A percentile compares a stretch with the other conserved stretches of the same genome.
phyloP scores from a whole-genome alignment of 1,139 yeast genomes.

The Zhuliangozyma parablackwelliae region DNA sequence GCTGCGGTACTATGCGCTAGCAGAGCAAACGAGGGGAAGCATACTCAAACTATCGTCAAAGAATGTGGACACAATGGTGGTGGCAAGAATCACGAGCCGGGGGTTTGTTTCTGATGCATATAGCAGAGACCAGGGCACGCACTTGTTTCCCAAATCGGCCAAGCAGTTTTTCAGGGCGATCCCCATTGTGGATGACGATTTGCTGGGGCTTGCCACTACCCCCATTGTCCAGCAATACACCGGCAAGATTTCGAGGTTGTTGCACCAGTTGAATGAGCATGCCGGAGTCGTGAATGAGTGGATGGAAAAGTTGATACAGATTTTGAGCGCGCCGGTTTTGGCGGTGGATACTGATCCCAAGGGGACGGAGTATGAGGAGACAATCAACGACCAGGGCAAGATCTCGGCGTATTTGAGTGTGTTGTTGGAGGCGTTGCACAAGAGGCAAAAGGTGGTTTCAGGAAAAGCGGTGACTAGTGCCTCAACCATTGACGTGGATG shows the following conservation, averaged over 20 bases:
- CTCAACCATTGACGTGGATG: neutral
- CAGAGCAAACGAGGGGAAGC: slow-evolving; percentile 57
- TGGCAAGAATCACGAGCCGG: slow-evolving; percentile 22
- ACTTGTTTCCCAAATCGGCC: slow-evolving; percentile 31
- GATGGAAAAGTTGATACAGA: slow-evolving; percentile 40
- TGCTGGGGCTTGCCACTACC: slow-evolving; percentile 15
- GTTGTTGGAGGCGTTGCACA: slow-evolving; percentile 51
- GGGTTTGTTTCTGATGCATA: slow-evolving; percentile 14
- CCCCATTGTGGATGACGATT: slow-evolving; percentile 23
- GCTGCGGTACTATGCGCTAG: slow-evolving; percentile 50
- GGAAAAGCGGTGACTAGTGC: slow-evolving; percentile 18
- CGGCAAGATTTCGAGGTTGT: slow-evolving; percentile 19
- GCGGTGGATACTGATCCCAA: slow-evolving; percentile 48
- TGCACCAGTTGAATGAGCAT: slow-evolving; percentile 50
- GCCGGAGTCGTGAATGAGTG: slow-evolving; percentile 53
- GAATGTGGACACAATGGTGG: slow-evolving; percentile 25
- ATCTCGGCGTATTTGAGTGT: slow-evolving; percentile 63
- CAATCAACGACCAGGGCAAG: slow-evolving; percentile 69
- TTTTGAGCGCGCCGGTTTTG: slow-evolving; percentile 45
- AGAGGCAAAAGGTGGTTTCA: slow-evolving; percentile 39
- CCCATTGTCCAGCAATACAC: slow-evolving; percentile 19
- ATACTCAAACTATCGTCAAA: slow-evolving; percentile 45
- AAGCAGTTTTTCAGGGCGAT: slow-evolving; percentile 28
- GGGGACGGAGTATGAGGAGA: slow-evolving; percentile 75
- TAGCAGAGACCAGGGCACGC: neutral